Conservation (phyloP, 2,329 filamentous ascomycete species). For the Pseudogymnoascus sp. region DNA sequence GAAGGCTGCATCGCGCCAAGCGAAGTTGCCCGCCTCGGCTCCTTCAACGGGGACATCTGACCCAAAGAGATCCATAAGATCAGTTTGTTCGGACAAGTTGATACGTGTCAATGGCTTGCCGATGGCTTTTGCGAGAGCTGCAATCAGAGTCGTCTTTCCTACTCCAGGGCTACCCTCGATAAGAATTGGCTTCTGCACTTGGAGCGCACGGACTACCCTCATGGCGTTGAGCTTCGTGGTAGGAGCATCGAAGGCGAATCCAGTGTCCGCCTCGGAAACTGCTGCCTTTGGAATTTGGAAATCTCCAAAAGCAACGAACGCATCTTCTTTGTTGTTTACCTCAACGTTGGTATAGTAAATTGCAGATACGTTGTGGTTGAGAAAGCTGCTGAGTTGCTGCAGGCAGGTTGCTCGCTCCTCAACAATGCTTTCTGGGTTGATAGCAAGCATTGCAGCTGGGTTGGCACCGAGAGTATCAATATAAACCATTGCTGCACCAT, state of each 20-base stretch:
- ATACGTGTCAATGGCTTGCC: constrained; percentile 83
- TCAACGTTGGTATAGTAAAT: constrained; percentile 58
- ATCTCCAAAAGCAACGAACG: constrained; percentile 56
- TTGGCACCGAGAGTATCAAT: constrained; percentile 94
- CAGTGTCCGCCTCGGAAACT: constrained; percentile 42
- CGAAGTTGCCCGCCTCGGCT: constrained; percentile 81
- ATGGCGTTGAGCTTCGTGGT: constrained; percentile 87
- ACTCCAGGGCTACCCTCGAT: constrained; percentile 97
- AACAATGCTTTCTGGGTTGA: constrained; percentile 59
- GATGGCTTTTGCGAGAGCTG: constrained; percentile 70
- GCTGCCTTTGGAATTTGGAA: constrained; percentile 57
- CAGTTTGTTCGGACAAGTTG: constrained; percentile 95
- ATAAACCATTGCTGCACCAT: constrained; percentile 91
- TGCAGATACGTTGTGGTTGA: constrained; percentile 51
- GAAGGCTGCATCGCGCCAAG: constrained; percentile 93
- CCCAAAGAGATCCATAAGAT: constrained; percentile 94
- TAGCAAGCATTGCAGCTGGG: constrained; percentile 75
- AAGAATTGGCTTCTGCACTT: constrained; percentile 82
- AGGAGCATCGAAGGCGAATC: constrained; percentile 76
- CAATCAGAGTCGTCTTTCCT: constrained; percentile 89
- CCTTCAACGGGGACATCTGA: constrained; percentile 94
- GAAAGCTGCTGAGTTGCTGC: constrained; percentile 58
- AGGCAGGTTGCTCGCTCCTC: constrained; percentile 68
- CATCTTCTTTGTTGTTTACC: constrained; percentile 44
- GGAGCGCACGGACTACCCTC: constrained; percentile 80